Evolutionary conservation across 352 stramenopile genomes (phyloP), one percentile per base, ranked within the genome.

Genomic region (Phytophthora brassicae): DNA sequence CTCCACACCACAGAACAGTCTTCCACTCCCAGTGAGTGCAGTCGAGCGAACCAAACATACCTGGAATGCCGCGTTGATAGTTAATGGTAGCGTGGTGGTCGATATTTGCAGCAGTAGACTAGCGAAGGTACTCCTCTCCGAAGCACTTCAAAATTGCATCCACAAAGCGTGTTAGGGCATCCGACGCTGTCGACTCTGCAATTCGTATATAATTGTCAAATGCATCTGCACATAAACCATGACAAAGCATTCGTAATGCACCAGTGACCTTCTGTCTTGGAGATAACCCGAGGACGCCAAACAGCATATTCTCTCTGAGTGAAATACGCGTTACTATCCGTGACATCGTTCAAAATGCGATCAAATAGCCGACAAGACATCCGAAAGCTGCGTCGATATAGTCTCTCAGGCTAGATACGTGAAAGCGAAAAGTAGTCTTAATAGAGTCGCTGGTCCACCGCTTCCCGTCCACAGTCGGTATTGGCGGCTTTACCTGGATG

Each of bases 1-100:
- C 26, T 31, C 4, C 26, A 31, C 26, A 8, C 26, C 26, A 31
- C 26, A 1, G 53, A 23, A 12, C 53, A 60, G 29, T 48, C 3
- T 22, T 24, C 43, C 53, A 60, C 6, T 20, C 14, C 43, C 43
- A 60, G 12, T 60, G 53, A 29, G 38, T 60, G 35, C 35, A 41
- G 20, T 41, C 35, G 13, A 60, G 14, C 12, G 53, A 60, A 0
- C 42, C 53, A 7, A 60, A 14, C 42, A 60, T 60, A 12, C 53
- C 43, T n/a, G 26, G 7, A 20, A 52, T 54, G 2, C 33, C 43
- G 31, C 43, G 42, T 14, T 41, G 12, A 6, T 17, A 6, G 14
- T 41, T 41, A 6, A 20, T 4, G 11, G 3, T 16, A 20, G 13
- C 3, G 14, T 20, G 11, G 3, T 17, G 4, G 3, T 2, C 11